Evolutionary conservation across 139 green algal genomes (phyloP).

Genomic region (Asterochloris sp.): DNA sequence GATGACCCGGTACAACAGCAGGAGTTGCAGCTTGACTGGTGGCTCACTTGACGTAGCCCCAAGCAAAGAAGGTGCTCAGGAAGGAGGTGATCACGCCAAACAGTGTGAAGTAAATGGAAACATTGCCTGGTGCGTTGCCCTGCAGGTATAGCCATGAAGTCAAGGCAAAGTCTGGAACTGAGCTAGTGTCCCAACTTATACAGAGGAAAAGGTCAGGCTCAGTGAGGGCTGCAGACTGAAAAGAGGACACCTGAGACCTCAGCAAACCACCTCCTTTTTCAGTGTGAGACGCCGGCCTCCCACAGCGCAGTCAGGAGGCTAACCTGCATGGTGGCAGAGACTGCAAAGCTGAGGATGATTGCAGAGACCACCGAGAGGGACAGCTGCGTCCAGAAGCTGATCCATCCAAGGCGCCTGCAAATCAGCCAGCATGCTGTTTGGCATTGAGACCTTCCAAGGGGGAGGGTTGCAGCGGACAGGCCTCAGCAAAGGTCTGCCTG

Average conservation of each 20-base stretch:
- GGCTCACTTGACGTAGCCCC: constrained; percentile 20
- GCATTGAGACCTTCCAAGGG: too few species aligned
- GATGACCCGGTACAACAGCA: background rate
- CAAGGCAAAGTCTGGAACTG: background rate
- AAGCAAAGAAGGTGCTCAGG: constrained; percentile 78
- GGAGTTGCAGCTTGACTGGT: background rate
- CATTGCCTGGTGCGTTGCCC: background rate
- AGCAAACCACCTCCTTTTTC: background rate
- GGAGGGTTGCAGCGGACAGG: too few species aligned
- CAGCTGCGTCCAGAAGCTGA: constrained; percentile 91
- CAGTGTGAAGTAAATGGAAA: constrained; percentile 63
- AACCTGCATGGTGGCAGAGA: constrained; percentile 18
- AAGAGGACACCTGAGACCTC: background rate
- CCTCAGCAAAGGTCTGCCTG: too few species aligned
- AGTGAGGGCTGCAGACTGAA: background rate
- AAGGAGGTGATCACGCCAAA: constrained; percentile 68
- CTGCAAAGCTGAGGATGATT: constrained; percentile 84
- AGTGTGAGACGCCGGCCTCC: background rate
- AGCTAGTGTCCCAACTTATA: background rate
- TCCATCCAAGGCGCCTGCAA: constrained; percentile 44
- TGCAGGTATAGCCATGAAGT: background rate
- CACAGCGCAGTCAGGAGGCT: background rate
- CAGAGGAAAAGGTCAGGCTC: background rate
- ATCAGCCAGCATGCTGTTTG: too few species aligned
- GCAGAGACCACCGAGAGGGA: constrained; percentile 71